Evolutionary conservation across 108 stramenopile genomes (phyloP).

Genomic region (Cyclostephanos tholiformis): DNA sequence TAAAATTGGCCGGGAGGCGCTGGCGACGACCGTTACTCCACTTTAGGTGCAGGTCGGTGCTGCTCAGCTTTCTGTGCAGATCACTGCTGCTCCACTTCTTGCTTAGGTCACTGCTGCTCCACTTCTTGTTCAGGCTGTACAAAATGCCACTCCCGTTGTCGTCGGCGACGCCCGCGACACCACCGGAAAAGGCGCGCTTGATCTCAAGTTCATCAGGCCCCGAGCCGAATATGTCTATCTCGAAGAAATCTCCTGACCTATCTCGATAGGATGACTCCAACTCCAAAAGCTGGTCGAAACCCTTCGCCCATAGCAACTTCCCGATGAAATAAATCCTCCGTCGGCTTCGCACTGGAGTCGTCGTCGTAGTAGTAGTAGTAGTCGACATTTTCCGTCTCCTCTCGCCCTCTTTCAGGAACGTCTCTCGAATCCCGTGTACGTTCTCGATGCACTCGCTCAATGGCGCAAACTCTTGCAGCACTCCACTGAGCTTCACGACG

Average conservation of each 20-base stretch:
- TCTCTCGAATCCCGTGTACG: conserved; percentile 84
- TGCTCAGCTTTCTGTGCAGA: conserved; percentile 8
- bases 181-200: conserved; percentile 53
- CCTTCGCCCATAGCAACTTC: conserved; percentile 81
- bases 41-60: conserved; percentile 3
- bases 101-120: conserved; percentile 3
- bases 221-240: conserved; percentile 71
- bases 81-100: conserved; percentile 1
- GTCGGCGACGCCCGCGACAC: conserved; percentile 3
- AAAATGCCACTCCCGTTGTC: conserved; percentile 19
- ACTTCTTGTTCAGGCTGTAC: conserved; percentile 13
- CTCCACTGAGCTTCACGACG: conserved; percentile 69
- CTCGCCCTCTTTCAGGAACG: conserved; percentile 59
- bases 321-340: conserved; percentile 78
- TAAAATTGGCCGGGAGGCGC: conserved; percentile 65
- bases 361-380: background rate
- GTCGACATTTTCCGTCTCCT: conserved; percentile 4
- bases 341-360: background rate
- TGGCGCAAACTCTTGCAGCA: conserved; percentile 63
- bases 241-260: conserved; percentile 64
- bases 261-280: conserved; percentile 53
- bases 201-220: conserved; percentile 77
- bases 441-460: conserved; percentile 73
- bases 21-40: conserved; percentile 21
- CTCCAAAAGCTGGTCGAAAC: conserved; percentile 70